A percentile compares a stretch with the other conserved stretches of the same genome.
Evolutionary conservation across 768 basidiomycete genomes (phyloP).

Genomic region (Aureoboletus auriporus): DNA sequence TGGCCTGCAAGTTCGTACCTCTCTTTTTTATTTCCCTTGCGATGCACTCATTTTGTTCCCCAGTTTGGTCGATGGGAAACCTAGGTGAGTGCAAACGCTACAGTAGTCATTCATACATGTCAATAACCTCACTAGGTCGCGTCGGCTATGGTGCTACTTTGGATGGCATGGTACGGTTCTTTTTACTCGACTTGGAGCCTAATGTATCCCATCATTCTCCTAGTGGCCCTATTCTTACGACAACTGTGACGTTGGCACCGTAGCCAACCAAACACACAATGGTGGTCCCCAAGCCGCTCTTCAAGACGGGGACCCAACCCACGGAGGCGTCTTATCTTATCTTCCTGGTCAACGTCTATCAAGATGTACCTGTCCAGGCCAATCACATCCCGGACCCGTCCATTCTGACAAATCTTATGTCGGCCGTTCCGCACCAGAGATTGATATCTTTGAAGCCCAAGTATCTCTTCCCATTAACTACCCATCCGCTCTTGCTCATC

Average conservation of each 20-base stretch:
- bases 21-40: neutral
- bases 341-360: slow-evolving; percentile 87
- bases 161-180: slow-evolving; percentile 65
- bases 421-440: slow-evolving; percentile 83
- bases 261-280: slow-evolving; percentile 74
- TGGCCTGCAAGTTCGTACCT: slow-evolving; percentile 59
- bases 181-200: neutral
- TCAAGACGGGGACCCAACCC: slow-evolving; percentile 52
- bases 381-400: slow-evolving; percentile 85
- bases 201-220: neutral
- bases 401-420: slow-evolving; percentile 73
- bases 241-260: slow-evolving; percentile 90
- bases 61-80: slow-evolving; percentile 76
- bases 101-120: neutral
- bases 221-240: slow-evolving; percentile 86
- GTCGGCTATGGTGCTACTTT: slow-evolving; percentile 86
- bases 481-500: slow-evolving; percentile 6
- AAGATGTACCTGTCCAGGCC: slow-evolving; percentile 82
- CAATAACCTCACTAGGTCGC: slow-evolving; percentile 43
- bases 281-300: slow-evolving; percentile 60
- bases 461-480: slow-evolving; percentile 30
- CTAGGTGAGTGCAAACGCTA: slow-evolving; percentile 41
- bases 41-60: slow-evolving; percentile 10
- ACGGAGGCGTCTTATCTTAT: slow-evolving; percentile 62
- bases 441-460: slow-evolving; percentile 87